A percentile compares a stretch with the other conserved stretches of the same genome.
Conservation (phyloP, 345 rosid species). For the Jatropha curcas region DNA sequence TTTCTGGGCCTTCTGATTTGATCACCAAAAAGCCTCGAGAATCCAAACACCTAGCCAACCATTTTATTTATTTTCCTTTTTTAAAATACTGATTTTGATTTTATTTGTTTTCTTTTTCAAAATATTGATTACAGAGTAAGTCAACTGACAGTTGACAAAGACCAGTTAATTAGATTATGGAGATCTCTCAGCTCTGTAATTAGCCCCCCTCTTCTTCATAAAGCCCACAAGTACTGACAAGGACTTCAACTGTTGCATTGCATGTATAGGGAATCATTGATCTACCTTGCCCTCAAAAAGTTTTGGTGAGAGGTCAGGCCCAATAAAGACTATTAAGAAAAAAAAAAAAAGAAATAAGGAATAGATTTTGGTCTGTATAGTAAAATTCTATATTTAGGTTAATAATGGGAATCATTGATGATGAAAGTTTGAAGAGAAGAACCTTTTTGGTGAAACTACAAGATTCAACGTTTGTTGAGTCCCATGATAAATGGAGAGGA, state of each 20-base stretch:
- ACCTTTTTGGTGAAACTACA: not conserved
- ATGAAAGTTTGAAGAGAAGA: not conserved
- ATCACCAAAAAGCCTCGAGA: not conserved
- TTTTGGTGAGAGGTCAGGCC: not conserved
- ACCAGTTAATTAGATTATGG: not conserved
- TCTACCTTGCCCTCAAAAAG: not conserved
- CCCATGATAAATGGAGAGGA: not conserved
- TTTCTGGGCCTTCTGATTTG: conserved; percentile 11
- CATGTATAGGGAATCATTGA: not conserved
- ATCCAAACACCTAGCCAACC: not conserved
- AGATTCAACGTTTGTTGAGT: conserved; percentile 9
- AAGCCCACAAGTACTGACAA: not conserved
- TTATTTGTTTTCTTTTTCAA: no score
- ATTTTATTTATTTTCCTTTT: not conserved
- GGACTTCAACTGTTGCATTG: not conserved
- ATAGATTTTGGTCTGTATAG: no score
- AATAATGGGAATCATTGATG: not conserved
- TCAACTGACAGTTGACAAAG: not conserved
- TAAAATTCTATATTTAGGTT: not conserved
- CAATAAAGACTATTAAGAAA: not conserved
- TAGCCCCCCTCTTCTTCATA: no score
- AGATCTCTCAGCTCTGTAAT: not conserved
- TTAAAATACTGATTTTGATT: no score
- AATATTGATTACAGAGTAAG: not conserved
- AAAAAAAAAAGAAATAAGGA: not conserved